A percentile compares a stretch with the other conserved stretches of the same genome.
These are phyloP conservation scores for Leishmania mexicana DNA, from an alignment of 208 protist species.

Conservation along the genomic window DNA sequence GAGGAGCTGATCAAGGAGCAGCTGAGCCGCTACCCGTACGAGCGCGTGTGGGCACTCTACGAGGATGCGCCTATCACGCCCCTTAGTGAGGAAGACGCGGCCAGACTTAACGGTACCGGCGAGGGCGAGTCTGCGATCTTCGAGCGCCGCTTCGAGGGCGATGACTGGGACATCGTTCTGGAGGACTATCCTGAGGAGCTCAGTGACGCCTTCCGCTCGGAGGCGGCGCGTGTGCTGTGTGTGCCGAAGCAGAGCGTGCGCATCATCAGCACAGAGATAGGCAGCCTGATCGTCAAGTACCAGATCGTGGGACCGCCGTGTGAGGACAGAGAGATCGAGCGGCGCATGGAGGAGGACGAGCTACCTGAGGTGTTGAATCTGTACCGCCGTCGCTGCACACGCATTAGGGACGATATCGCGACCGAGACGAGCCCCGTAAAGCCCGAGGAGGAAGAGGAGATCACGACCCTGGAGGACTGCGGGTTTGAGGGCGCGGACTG, in stretches of 20 bases:
- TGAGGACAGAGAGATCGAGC: constrained; percentile 42
- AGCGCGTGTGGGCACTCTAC: constrained; percentile 60
- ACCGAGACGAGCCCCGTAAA: neutral
- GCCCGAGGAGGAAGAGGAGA: constrained; percentile 3
- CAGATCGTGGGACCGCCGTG: constrained; percentile 34
- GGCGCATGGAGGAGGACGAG: constrained; percentile 40
- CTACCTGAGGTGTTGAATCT: constrained; percentile 45
- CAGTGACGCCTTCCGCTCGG: constrained; percentile 48
- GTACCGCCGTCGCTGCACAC: constrained; percentile 35
- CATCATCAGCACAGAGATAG: constrained; percentile 43
- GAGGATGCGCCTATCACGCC: constrained; percentile 23
- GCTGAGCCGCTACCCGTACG: constrained; percentile 48
- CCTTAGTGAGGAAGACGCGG: constrained; percentile 17
- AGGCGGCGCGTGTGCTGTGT: constrained; percentile 39
- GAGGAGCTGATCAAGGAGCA: constrained; percentile 47
- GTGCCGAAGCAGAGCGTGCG: constrained; percentile 37
- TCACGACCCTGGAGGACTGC: constrained; percentile 22
- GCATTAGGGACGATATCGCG: constrained; percentile 10
- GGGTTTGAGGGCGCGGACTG: constrained; percentile 73
- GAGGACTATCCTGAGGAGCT: constrained; percentile 41
- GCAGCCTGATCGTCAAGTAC: constrained; percentile 56
- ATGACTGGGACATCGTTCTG: constrained; percentile 68
- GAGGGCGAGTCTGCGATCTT: constrained; percentile 45
- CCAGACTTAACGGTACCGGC: neutral
- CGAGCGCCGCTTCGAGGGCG: constrained; percentile 63